phyloP scores from a whole-genome alignment of 768 basidiomycete species.

The Cubamyces lactineus region DNA sequence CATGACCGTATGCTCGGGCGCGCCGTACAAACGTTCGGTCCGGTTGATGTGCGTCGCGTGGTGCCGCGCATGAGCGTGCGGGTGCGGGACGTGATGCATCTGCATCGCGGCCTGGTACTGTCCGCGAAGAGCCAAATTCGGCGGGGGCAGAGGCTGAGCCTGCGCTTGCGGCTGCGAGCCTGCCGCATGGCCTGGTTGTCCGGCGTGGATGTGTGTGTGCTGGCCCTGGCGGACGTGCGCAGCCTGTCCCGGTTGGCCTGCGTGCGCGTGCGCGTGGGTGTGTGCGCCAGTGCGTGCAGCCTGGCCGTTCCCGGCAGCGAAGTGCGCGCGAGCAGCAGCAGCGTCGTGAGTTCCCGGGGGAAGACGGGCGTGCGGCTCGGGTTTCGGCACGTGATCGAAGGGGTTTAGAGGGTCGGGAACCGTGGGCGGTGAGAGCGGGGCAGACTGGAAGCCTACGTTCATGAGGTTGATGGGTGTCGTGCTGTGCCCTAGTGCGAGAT shows the following conservation, averaged over 20 bases:
- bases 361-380: slow-evolving; percentile 17
- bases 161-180: slow-evolving; percentile 15
- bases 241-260: slow-evolving; percentile 8
- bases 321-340: slow-evolving; percentile 12
- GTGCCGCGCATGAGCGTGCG: slow-evolving; percentile 76
- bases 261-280: slow-evolving; percentile 11
- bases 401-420: slow-evolving; percentile 26
- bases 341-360: slow-evolving; percentile 26
- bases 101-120: slow-evolving; percentile 56
- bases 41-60: slow-evolving; percentile 58
- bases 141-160: slow-evolving; percentile 18
- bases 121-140: slow-evolving; percentile 53
- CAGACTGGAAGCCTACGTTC: slow-evolving; percentile 39
- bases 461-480: slow-evolving; percentile 29
- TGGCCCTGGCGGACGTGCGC: slow-evolving; percentile 17
- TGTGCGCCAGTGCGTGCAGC: slow-evolving; percentile 27
- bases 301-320: slow-evolving; percentile 23
- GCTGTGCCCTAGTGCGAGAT: slow-evolving; percentile 27
- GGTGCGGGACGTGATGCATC: slow-evolving; percentile 83
- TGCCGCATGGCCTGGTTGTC: slow-evolving; percentile 9
- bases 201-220: slow-evolving; percentile 6
- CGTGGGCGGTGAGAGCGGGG: slow-evolving; percentile 28
- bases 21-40: slow-evolving; percentile 34
- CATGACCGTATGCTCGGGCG: slow-evolving; percentile 20
- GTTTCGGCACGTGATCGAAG: slow-evolving; percentile 16